Evolutionary conservation across 768 basidiomycete species (phyloP).

Genomic region (Phylloporus rhodoxanthus): DNA sequence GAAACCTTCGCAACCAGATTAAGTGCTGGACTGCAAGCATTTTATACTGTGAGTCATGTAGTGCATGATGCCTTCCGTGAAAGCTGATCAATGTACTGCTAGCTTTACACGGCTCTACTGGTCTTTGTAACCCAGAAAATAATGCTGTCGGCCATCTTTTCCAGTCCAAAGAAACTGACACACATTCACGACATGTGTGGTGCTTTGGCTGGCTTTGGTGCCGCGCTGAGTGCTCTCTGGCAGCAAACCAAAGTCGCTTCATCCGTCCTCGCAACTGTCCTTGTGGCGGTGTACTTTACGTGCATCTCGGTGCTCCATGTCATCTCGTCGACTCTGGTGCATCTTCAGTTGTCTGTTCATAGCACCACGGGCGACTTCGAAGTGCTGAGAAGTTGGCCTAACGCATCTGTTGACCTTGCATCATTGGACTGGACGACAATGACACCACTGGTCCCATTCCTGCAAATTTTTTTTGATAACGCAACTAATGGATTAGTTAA

Average conservation of each 20-base stretch:
- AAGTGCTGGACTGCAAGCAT: not conserved
- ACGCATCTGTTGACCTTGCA: not conserved
- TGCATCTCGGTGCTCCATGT: not conserved
- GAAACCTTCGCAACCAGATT: not conserved
- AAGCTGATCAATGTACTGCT: not conserved
- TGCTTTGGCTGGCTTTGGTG: not conserved
- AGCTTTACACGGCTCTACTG: not conserved
- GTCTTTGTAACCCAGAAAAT: not conserved
- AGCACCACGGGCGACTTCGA: not conserved
- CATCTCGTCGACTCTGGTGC: not conserved
- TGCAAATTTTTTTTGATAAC: not conserved
- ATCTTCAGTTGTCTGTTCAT: not conserved
- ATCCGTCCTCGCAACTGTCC: not conserved
- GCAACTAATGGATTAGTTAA: not conserved
- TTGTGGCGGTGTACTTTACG: not conserved
- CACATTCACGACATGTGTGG: not conserved
- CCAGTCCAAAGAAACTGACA: not conserved
- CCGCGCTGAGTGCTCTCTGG: not conserved
- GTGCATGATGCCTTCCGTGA: not conserved
- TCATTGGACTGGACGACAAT: not conserved
- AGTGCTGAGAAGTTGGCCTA: not conserved
- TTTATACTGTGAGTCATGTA: not conserved
- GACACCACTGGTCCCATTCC: not conserved
- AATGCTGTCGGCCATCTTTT: not conserved
- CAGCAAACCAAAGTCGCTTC: not conserved